phyloP scores from a whole-genome alignment of 2,329 filamentous ascomycete genomes.

The Myriangium duriaei region DNA sequence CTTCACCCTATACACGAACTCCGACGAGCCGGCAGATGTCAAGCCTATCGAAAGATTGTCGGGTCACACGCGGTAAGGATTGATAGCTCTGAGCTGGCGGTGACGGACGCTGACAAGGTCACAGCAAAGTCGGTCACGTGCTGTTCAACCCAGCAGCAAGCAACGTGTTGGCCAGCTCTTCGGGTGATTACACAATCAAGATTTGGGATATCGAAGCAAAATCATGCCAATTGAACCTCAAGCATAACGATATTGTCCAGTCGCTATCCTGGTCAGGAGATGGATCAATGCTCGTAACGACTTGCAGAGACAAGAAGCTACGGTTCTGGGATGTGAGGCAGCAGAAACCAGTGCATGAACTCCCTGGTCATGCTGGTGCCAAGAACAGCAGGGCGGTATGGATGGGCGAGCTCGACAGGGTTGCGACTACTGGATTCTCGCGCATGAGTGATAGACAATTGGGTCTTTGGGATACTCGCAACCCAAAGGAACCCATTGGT shows the following conservation, averaged over 20 bases:
- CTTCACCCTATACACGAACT: constrained; percentile 74
- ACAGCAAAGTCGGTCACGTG: constrained; percentile 91
- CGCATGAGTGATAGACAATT: constrained; percentile 97
- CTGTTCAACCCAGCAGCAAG: constrained; percentile 95
- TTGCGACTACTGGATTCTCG: constrained; percentile 94
- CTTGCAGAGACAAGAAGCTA: constrained; percentile 95
- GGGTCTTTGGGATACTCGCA: constrained; percentile 86
- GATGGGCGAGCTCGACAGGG: constrained; percentile 92
- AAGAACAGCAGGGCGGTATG: constrained; percentile 97
- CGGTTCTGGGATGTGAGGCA: constrained; percentile 95
- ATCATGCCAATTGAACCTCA: constrained; percentile 60
- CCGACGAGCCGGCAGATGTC: constrained; percentile 72
- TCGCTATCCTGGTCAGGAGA: constrained; percentile 91
- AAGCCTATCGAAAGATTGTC: constrained; percentile 67
- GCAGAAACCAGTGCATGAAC: constrained; percentile 75
- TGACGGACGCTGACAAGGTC: constrained; percentile 16
- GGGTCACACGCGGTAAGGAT: constrained; percentile 67
- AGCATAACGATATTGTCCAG: constrained; percentile 85
- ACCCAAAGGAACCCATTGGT: constrained; percentile 65
- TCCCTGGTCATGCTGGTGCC: constrained; percentile 74
- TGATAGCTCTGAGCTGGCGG: background rate
- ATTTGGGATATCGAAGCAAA: constrained; percentile 85
- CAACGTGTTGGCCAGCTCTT: constrained; percentile 88
- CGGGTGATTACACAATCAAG: constrained; percentile 89
- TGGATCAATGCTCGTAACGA: constrained; percentile 76